These are phyloP conservation scores for Candida boleticola DNA, from an alignment of 805 yeast species.

Conservation along the genomic window DNA sequence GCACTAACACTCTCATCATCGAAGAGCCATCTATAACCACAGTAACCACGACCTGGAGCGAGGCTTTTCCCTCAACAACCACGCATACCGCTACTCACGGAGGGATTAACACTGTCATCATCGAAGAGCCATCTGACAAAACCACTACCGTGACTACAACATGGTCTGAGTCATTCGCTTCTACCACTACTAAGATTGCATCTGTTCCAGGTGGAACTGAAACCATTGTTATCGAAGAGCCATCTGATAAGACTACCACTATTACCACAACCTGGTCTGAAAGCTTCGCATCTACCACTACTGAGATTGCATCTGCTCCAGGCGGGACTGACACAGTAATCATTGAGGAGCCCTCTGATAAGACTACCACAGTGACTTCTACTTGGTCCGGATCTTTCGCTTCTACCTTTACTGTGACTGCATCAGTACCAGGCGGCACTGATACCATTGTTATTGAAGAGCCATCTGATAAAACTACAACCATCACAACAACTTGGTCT, in stretches of 20 bases:
- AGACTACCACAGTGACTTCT: neutral
- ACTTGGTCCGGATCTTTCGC: conserved; percentile 4
- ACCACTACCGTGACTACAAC: conserved; percentile 3
- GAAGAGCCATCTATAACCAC: neutral
- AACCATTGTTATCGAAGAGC: conserved; percentile 9
- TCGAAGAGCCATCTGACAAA: conserved; percentile 9
- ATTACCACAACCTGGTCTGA: conserved; percentile 6
- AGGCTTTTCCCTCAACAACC: conserved; percentile 2
- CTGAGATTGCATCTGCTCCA: too few relatives aligned
- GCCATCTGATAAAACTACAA: neutral
- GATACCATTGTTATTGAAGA: conserved; percentile 9
- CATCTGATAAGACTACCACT: conserved; percentile 1
- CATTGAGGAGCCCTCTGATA: too few relatives aligned
- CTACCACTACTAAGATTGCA: neutral
- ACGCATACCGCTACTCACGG: conserved; percentile 8
- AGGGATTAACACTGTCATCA: conserved; percentile 9
- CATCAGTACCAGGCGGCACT: conserved; percentile 5
- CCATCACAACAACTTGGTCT: conserved; percentile 3
- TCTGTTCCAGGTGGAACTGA: conserved; percentile 4
- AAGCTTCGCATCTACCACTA: too few relatives aligned
- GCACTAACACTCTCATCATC: neutral
- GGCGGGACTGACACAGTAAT: too few relatives aligned
- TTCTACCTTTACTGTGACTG: conserved; percentile 7
- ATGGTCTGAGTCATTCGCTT: conserved; percentile 4
- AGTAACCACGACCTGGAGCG: neutral